phyloP scores from a whole-genome alignment of 352 stramenopile species.

The Phytophthora europaea region DNA sequence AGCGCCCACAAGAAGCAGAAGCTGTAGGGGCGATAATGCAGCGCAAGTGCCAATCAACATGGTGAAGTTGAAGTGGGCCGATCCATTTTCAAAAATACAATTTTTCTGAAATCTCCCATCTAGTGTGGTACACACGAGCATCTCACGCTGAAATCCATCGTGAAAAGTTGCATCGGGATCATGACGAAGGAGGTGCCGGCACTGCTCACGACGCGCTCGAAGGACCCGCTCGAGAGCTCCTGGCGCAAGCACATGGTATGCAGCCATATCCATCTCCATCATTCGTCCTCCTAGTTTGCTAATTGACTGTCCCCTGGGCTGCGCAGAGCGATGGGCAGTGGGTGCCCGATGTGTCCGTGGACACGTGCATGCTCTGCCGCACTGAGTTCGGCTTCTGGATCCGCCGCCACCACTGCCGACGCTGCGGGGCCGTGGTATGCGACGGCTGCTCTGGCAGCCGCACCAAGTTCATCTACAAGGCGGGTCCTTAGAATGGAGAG shows the following conservation, averaged over 20 bases:
- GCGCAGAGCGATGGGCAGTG: conserved; percentile 83
- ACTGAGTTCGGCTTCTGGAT: conserved; percentile 89
- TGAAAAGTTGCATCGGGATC: conserved; percentile 27
- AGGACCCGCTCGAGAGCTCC: conserved; percentile 88
- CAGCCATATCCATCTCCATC: not conserved
- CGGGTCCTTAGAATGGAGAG: conserved; percentile 12
- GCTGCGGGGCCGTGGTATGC: conserved; percentile 87
- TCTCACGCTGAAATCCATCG: conserved; percentile 1
- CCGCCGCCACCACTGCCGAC: conserved; percentile 90
- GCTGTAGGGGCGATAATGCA: conserved; percentile 34
- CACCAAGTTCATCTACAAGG: conserved; percentile 91
- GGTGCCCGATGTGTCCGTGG: conserved; percentile 84
- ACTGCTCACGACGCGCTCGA: conserved; percentile 77
- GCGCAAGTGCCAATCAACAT: not conserved
- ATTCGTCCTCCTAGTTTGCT: conserved; percentile 2
- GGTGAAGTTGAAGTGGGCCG: not conserved
- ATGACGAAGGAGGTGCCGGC: conserved; percentile 44
- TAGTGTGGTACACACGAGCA: not conserved
- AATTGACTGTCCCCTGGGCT: conserved; percentile 1
- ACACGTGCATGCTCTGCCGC: conserved; percentile 87
- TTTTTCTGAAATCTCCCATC: not conserved
- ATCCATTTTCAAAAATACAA: not conserved
- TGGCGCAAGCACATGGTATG: conserved; percentile 89
- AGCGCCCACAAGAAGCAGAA: conserved; percentile 68
- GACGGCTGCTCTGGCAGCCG: conserved; percentile 80